Evolutionary conservation across 768 basidiomycete species (phyloP).

Genomic region (Amanita fuliginea): DNA sequence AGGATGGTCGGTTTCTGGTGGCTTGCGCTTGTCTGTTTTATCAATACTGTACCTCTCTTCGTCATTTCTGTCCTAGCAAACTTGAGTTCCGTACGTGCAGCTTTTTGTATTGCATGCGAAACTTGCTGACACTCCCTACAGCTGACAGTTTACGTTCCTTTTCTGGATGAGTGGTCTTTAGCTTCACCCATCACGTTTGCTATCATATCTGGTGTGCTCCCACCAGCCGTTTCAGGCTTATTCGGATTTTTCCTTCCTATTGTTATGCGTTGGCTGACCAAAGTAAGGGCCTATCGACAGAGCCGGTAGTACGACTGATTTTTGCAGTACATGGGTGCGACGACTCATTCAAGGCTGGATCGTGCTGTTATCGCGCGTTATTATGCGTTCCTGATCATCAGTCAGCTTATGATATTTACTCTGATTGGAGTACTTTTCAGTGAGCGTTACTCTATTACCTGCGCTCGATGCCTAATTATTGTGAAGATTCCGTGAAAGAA

Average conservation of each 20-base stretch:
- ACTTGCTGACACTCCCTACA: slow-evolving; percentile 16
- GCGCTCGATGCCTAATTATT: neutral
- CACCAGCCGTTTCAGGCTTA: slow-evolving; percentile 76
- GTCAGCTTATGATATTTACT: slow-evolving; percentile 90
- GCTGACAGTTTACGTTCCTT: slow-evolving; percentile 59
- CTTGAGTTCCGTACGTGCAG: slow-evolving; percentile 54
- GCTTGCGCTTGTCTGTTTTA: slow-evolving; percentile 73
- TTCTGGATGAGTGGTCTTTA: slow-evolving; percentile 62
- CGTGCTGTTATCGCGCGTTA: slow-evolving; percentile 89
- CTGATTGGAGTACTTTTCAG: slow-evolving; percentile 84
- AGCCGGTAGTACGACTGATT: slow-evolving; percentile 42
- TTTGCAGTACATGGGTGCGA: slow-evolving; percentile 50
- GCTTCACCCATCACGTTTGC: slow-evolving; percentile 62
- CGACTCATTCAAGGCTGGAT: slow-evolving; percentile 73
- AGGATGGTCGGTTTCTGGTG: slow-evolving; percentile 67
- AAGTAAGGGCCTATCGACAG: slow-evolving; percentile 30
- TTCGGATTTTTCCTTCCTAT: slow-evolving; percentile 90
- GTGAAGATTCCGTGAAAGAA: slow-evolving; percentile 29
- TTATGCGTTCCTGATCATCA: slow-evolving; percentile 88
- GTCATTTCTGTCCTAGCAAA: slow-evolving; percentile 89
- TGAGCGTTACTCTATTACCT: slow-evolving; percentile 22
- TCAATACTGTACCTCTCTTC: slow-evolving; percentile 90
- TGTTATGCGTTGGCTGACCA: slow-evolving; percentile 84
- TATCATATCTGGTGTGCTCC: slow-evolving; percentile 84
- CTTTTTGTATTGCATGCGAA: neutral